Percentiles rank a stretch among this genome's conserved stretches.
Evolutionary conservation across 306 rosid species (phyloP).

Genomic region (Delonix regia): DNA sequence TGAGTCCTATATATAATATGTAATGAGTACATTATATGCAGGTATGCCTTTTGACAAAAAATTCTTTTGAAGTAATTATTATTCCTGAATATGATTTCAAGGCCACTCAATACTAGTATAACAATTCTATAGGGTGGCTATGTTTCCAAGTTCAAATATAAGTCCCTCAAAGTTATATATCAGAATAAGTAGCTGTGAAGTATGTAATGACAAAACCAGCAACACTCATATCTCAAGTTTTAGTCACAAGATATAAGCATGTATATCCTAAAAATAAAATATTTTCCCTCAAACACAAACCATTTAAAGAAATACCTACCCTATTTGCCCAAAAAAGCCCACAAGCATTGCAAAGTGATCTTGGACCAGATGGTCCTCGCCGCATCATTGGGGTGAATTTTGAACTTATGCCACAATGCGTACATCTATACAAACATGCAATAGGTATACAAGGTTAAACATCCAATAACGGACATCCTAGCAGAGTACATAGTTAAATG

Average conservation of each 20-base stretch:
- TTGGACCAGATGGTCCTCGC: conserved; percentile 93
- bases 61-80: background rate
- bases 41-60: background rate
- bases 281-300: background rate
- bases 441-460: conserved; percentile 30
- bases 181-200: background rate
- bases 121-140: background rate
- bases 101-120: background rate
- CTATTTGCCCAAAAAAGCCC: conserved; percentile 97
- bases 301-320: conserved; percentile 57
- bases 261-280: background rate
- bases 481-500: background rate
- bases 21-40: background rate
- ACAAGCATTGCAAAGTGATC: conserved; percentile 96
- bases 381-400: conserved; percentile 97
- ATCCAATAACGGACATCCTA: conserved; percentile 4
- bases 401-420: conserved; percentile 87
- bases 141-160: background rate
- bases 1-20: background rate
- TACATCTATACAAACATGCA: conserved; percentile 64
- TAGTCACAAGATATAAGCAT: conserved; percentile 1
- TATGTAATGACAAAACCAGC: background rate
- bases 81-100: background rate
- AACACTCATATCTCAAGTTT: background rate
- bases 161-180: background rate